phyloP scores from a whole-genome alignment of 805 yeast species.

The Wickerhamomyces tratensis region DNA sequence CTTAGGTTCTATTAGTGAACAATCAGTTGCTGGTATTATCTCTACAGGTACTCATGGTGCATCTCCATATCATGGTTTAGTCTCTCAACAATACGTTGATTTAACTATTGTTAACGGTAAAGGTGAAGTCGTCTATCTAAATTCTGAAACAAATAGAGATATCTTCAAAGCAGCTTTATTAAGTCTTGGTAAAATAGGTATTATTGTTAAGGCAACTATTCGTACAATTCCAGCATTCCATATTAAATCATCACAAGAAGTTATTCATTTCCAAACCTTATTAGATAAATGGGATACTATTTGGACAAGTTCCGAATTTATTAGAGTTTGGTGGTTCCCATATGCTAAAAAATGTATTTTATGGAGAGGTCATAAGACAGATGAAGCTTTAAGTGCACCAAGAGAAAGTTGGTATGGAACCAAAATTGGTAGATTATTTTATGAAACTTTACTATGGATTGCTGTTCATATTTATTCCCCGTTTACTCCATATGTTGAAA shows the following conservation, averaged over 20 bases:
- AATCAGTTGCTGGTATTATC: constrained; percentile 90
- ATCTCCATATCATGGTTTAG: constrained; percentile 83
- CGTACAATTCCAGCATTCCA: constrained; percentile 81
- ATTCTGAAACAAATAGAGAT: constrained; percentile 49
- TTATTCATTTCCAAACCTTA: constrained; percentile 67
- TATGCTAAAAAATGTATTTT: constrained; percentile 76
- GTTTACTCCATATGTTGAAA: constrained; percentile 77
- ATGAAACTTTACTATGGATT: constrained; percentile 71
- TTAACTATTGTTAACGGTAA: constrained; percentile 64
- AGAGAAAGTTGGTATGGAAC: constrained; percentile 84
- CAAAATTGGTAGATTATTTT: constrained; percentile 63
- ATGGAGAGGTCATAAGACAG: constrained; percentile 83
- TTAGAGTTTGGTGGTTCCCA: constrained; percentile 97
- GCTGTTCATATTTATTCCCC: constrained; percentile 66
- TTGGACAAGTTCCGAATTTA: constrained; percentile 87
- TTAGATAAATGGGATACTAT: constrained; percentile 64
- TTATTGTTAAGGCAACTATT: constrained; percentile 76
- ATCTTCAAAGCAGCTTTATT: constrained; percentile 75
- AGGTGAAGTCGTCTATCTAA: constrained; percentile 52
- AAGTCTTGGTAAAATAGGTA: constrained; percentile 86
- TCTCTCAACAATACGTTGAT: constrained; percentile 79
- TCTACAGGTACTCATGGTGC: constrained; percentile 98
- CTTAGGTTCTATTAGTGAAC: constrained; percentile 89
- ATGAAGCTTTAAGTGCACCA: constrained; percentile 52
- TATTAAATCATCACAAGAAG: constrained; percentile 72